Evolutionary conservation across 257 asterid genomes (phyloP).

Genomic region (Scutellaria minor): DNA sequence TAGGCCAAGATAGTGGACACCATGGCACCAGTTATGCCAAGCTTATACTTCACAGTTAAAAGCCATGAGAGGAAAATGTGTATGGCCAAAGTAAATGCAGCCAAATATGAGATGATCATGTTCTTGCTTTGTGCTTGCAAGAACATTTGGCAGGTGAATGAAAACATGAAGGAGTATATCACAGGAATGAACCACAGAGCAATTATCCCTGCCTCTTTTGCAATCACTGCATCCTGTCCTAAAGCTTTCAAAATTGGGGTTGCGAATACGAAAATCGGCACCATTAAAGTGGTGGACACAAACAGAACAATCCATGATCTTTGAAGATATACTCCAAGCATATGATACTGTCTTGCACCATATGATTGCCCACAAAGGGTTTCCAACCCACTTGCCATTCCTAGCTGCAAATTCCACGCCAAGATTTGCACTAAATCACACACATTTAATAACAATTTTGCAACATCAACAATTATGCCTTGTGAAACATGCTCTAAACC

Average conservation of each 20-base stretch:
- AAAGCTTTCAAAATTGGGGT: slow-evolving; percentile 60
- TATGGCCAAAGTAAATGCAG: slow-evolving; percentile 52
- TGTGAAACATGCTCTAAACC: neutral
- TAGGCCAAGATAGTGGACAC: slow-evolving; percentile 61
- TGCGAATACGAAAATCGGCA: slow-evolving; percentile 59
- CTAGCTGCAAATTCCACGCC: slow-evolving; percentile 51
- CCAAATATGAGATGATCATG: slow-evolving; percentile 64
- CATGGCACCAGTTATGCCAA: slow-evolving; percentile 70
- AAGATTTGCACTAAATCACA: neutral
- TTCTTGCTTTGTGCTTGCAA: slow-evolving; percentile 86
- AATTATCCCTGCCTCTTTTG: slow-evolving; percentile 53
- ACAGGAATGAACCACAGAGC: slow-evolving; percentile 65
- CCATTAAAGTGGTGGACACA: slow-evolving; percentile 42
- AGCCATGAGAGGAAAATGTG: slow-evolving; percentile 71
- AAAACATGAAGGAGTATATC: slow-evolving; percentile 52
- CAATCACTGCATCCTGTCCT: slow-evolving; percentile 64
- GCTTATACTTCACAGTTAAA: slow-evolving; percentile 50
- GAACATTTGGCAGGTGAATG: slow-evolving; percentile 80
- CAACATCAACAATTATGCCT: too few species aligned
- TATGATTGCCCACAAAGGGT: slow-evolving; percentile 87
- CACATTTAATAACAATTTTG: too few species aligned
- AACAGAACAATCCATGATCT: slow-evolving; percentile 70
- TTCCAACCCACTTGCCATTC: slow-evolving; percentile 81
- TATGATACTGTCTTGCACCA: slow-evolving; percentile 75
- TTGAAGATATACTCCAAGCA: slow-evolving; percentile 85